A percentile compares a stretch with the other conserved stretches of the same genome.
Conservation (phyloP, 257 asterid genomes). For the Ocimum tenuiflorum region DNA sequence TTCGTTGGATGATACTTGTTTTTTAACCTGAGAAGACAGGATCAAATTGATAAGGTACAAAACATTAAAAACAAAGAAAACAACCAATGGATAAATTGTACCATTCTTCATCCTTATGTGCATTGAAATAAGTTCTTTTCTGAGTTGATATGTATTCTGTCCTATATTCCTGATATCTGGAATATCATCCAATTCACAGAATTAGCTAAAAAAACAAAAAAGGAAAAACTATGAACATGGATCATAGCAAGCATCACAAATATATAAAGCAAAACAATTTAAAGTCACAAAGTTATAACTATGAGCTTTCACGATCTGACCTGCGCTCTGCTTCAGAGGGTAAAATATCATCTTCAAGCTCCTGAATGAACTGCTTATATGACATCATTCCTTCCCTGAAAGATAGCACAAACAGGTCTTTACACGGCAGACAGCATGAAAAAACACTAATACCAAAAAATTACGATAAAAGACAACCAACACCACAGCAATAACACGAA, state of each 20-base stretch:
- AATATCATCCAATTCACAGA: constrained; percentile 9
- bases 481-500: too few species aligned
- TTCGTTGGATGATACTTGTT: constrained; percentile 94
- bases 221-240: neutral
- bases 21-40: constrained; percentile 61
- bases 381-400: constrained; percentile 97
- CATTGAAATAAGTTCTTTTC: constrained; percentile 71
- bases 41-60: constrained; percentile 15
- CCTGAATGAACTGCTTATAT: constrained; percentile 97
- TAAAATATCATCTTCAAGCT: constrained; percentile 94
- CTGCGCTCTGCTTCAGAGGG: constrained; percentile 98
- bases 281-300: constrained; percentile 12
- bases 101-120: constrained; percentile 96
- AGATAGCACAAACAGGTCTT: neutral
- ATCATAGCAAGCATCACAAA: neutral
- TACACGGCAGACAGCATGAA: too few species aligned
- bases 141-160: constrained; percentile 82
- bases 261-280: neutral
- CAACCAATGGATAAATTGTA: constrained; percentile 16
- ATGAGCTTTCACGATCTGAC: constrained; percentile 32
- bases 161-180: constrained; percentile 90
- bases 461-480: too few species aligned
- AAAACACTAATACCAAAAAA: too few species aligned
- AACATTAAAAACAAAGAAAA: neutral
- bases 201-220: constrained; percentile 13